Conservation (phyloP, 345 rosid species). For the Populus euphratica region DNA sequence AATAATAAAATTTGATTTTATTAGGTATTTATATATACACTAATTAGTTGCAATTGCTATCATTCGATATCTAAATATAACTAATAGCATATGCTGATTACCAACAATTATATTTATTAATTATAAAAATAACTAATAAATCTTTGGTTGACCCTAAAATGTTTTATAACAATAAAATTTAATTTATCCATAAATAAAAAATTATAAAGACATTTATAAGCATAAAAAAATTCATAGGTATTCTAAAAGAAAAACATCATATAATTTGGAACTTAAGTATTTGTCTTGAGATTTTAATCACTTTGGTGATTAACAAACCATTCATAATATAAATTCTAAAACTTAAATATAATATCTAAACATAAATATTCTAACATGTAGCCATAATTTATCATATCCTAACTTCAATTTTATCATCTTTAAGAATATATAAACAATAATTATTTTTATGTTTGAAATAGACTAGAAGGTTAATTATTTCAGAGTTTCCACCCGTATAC, state of each 20-base stretch:
- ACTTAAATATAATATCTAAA: too few species aligned
- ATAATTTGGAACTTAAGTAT: not conserved
- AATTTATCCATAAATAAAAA: not conserved
- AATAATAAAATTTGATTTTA: too few species aligned
- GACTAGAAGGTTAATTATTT: too few species aligned
- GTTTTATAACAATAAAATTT: not conserved
- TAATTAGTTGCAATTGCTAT: not conserved
- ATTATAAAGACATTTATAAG: not conserved
- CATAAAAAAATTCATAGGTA: not conserved
- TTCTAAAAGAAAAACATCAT: not conserved
- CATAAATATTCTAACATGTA: too few species aligned
- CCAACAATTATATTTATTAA: not conserved
- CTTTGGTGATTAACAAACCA: not conserved
- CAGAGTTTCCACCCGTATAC: too few species aligned
- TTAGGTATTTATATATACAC: not conserved
- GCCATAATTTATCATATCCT: too few species aligned
- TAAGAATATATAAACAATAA: too few species aligned
- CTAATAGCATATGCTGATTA: not conserved
- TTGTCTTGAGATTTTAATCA: not conserved
- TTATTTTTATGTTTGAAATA: not conserved
- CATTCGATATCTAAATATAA: not conserved
- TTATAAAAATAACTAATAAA: not conserved
- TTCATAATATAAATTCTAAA: not conserved
- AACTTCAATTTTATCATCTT: too few species aligned
- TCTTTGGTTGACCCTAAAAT: not conserved